Evolutionary conservation across 2,329 filamentous ascomycete genomes (phyloP), one percentile per base, ranked within the genome.

Genomic region (Akanthomyces uredinophilus): DNA sequence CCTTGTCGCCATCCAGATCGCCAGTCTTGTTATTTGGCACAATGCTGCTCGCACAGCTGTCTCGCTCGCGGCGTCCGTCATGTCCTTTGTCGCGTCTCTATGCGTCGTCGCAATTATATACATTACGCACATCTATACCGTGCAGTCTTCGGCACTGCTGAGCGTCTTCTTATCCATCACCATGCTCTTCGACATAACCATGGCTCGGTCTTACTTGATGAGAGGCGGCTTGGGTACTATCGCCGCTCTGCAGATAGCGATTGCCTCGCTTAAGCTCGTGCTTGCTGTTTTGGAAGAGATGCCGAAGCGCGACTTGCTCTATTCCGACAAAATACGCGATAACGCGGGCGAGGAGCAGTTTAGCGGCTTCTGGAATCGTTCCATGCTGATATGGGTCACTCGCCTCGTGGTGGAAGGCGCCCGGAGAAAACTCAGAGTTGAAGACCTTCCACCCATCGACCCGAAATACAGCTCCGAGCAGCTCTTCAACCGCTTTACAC

Each of bases 141-240:
- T 66, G 1, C 67, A 70, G n/a, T 73, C 75, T 1, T 75, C 75
- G 0, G 64, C 68, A 0, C 50, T 77, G 1, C 64, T 77, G n/a
- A 68, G 64, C 46, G 20, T 60, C 7, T 78, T 72, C 49, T 67
- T 77, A 7, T 62, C 74, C 39, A 60, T 69, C 10, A 71, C 72
- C 0, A 65, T 72, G 6, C 53, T 76, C 18, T 70, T 75, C 35
- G 74, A 77, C 32, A 64, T 72, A 16, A 71, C 73, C 0, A 65
- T 69, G 11, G 64, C 68, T 1, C 64, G 75, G 24, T 76, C 75
- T 0, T 66, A 74, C 1, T 75, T 71, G 67, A 66, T 75, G 11
- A 68, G 73, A 16, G 64, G 62, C 13, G 60, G 58, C 2, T 63
- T 71, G 39, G 29, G 49, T 4, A 24, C 60, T 4, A 67, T 75